Conservation (phyloP, 2,329 filamentous ascomycete species). For the Aspergillus oerlinghausenensis region DNA sequence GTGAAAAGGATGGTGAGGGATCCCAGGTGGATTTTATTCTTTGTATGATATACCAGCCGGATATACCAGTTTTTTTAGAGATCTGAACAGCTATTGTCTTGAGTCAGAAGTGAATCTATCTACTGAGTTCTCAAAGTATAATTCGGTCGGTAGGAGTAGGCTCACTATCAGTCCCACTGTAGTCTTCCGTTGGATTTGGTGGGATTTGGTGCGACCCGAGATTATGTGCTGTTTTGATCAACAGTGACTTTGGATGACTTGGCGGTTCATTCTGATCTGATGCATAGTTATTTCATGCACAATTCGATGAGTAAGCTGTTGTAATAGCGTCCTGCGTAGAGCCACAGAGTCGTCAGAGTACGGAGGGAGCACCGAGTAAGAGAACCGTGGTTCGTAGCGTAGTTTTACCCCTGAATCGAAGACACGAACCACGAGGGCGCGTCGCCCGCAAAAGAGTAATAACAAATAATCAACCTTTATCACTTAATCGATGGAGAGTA, state of each 20-base stretch:
- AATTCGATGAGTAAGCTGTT: too few relatives aligned
- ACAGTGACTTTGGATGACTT: too few relatives aligned
- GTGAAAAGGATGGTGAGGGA: not conserved
- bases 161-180: too few relatives aligned
- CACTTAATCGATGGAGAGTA: too few relatives aligned
- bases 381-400: constrained; percentile 21
- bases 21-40: constrained; percentile 4
- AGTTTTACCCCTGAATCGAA: constrained; percentile 21
- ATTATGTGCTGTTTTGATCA: too few relatives aligned
- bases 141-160: not conserved
- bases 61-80: not conserved
- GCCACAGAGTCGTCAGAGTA: too few relatives aligned
- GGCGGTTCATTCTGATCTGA: too few relatives aligned
- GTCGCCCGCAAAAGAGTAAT: not conserved
- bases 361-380: too few relatives aligned
- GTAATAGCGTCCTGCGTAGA: not conserved
- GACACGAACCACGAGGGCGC: constrained; percentile 15
- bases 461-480: too few relatives aligned
- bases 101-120: not conserved
- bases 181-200: too few relatives aligned
- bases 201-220: too few relatives aligned
- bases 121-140: not conserved
- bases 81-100: not conserved
- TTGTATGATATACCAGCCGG: not conserved
- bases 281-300: too few relatives aligned